phyloP scores from a whole-genome alignment of 805 yeast genomes.

The Zygoascus bituminiphila region DNA sequence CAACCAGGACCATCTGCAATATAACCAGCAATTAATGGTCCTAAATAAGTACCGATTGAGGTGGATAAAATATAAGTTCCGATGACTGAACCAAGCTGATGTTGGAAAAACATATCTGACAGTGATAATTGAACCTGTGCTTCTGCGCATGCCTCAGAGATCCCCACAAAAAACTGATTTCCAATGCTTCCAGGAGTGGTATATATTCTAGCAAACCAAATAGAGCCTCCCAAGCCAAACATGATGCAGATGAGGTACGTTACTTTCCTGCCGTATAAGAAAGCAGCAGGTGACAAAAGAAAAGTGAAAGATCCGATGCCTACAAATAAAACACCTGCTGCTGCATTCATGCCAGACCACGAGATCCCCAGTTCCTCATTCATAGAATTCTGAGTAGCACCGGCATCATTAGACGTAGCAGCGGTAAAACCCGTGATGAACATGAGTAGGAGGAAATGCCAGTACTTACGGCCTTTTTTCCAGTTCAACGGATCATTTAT shows the following conservation, averaged over 20 bases:
- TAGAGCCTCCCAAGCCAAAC: slow-evolving; percentile 54
- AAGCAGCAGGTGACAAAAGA: slow-evolving; percentile 58
- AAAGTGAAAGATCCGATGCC: slow-evolving; percentile 62
- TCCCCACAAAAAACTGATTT: slow-evolving; percentile 73
- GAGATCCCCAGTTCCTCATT: slow-evolving; percentile 56
- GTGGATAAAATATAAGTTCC: slow-evolving; percentile 70
- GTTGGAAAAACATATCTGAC: slow-evolving; percentile 68
- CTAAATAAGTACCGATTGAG: slow-evolving; percentile 69
- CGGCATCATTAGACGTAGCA: slow-evolving; percentile 63
- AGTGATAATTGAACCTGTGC: slow-evolving; percentile 58
- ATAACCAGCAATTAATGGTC: slow-evolving; percentile 71
- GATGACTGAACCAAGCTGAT: slow-evolving; percentile 62
- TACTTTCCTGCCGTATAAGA: slow-evolving; percentile 59
- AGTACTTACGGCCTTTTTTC: slow-evolving; percentile 40
- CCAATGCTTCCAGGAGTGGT: slow-evolving; percentile 55
- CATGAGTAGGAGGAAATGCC: slow-evolving; percentile 34
- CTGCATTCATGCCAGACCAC: slow-evolving; percentile 64
- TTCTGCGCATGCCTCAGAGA: slow-evolving; percentile 68
- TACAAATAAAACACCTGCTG: slow-evolving; percentile 71
- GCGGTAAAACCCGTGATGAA: slow-evolving; percentile 40
- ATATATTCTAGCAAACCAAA: slow-evolving; percentile 59
- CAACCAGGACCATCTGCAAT: slow-evolving; percentile 51
- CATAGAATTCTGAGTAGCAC: slow-evolving; percentile 59
- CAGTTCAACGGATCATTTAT: slow-evolving; percentile 66
- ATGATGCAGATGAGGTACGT: slow-evolving; percentile 53